These are phyloP conservation scores for Pythium monospermum DNA, from an alignment of 352 stramenopile genomes.

Conservation along the genomic window DNA sequence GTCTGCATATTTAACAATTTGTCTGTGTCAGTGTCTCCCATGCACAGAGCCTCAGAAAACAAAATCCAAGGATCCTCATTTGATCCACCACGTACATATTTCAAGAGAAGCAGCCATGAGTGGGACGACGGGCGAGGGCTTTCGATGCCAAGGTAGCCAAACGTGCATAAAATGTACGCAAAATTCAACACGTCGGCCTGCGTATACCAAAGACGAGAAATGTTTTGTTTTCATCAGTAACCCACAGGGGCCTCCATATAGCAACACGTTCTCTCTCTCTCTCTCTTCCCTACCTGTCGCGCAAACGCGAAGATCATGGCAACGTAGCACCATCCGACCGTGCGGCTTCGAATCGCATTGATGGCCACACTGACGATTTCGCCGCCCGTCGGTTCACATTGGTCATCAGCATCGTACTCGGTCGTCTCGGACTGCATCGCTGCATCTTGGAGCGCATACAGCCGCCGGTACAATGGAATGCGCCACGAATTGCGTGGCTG, in stretches of 20 bases:
- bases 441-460: constrained; percentile 72
- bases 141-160: constrained; percentile 69
- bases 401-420: constrained; percentile 72
- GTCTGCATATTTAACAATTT: constrained; percentile 17
- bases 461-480: constrained; percentile 53
- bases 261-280: too few species aligned
- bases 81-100: constrained; percentile 75
- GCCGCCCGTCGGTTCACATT: constrained; percentile 53
- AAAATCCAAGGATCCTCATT: not conserved
- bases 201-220: constrained; percentile 1
- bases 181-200: constrained; percentile 81
- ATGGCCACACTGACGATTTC: constrained; percentile 56
- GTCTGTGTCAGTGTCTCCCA: constrained; percentile 12
- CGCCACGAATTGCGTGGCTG: constrained; percentile 32
- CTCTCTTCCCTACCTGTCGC: constrained; percentile 69
- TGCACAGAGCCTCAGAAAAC: not conserved
- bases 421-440: constrained; percentile 62
- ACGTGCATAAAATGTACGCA: constrained; percentile 62
- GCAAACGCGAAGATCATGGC: constrained; percentile 63
- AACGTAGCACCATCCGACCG: constrained; percentile 52
- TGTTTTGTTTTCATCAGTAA: not conserved
- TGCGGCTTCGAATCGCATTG: constrained; percentile 69
- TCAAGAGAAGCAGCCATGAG: constrained; percentile 69
- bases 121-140: constrained; percentile 58
- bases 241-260: too few species aligned